Conservation (phyloP, 2,329 filamentous ascomycete genomes). For the Aureobasidium sp. region DNA sequence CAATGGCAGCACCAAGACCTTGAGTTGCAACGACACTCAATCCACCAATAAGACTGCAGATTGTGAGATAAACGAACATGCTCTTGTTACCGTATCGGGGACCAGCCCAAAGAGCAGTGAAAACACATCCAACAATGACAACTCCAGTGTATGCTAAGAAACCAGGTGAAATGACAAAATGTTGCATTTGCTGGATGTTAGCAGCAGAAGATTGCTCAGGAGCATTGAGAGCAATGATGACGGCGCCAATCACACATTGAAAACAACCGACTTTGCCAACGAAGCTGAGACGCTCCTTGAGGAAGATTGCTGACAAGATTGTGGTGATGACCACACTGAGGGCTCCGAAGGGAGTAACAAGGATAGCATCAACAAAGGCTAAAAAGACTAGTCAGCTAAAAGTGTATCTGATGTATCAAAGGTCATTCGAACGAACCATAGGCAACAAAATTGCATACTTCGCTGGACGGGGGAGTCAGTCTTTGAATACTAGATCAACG, state of each 20-base stretch:
- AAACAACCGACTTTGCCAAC: conserved; percentile 96
- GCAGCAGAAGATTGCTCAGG: conserved; percentile 77
- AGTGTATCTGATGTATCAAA: not conserved
- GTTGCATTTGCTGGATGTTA: conserved; percentile 87
- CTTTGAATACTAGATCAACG: not conserved
- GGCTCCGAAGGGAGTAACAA: conserved; percentile 87
- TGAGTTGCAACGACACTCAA: conserved; percentile 93
- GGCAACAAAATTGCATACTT: conserved; percentile 94
- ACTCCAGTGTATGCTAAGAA: conserved; percentile 82
- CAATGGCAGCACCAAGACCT: conserved; percentile 82
- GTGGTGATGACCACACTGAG: conserved; percentile 89
- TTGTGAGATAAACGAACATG: conserved; percentile 95
- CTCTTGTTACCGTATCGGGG: conserved; percentile 91
- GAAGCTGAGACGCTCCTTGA: conserved; percentile 92
- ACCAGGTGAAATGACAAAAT: conserved; percentile 75
- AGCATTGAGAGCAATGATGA: conserved; percentile 92
- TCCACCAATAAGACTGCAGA: conserved; percentile 91
- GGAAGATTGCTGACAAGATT: conserved; percentile 83
- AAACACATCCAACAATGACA: conserved; percentile 63
- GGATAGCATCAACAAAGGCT: conserved; percentile 70
- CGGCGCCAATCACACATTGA: conserved; percentile 84
- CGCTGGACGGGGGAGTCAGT: conserved; percentile 30
- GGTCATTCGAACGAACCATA: conserved; percentile 46
- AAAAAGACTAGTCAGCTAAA: not conserved
- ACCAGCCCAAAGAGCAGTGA: conserved; percentile 72